A percentile compares a stretch with the other conserved stretches of the same genome.
phyloP scores from a whole-genome alignment of 2,329 filamentous ascomycete genomes.

The Phialophora verrucosa region DNA sequence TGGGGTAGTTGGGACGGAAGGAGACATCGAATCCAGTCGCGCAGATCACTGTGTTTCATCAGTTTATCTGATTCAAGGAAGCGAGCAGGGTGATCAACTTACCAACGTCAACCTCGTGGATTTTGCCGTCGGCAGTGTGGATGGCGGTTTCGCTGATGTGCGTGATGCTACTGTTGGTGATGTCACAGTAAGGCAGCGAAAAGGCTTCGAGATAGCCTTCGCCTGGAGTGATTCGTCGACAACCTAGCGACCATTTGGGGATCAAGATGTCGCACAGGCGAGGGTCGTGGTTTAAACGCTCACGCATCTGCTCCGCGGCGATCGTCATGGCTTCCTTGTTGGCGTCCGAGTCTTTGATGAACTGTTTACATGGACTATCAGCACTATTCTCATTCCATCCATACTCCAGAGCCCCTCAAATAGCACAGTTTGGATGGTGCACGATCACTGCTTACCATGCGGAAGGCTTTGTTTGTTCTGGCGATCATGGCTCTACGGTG shows the following conservation, averaged over 20 bases:
- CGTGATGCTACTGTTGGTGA: slow-evolving; percentile 44
- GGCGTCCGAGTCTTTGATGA: slow-evolving; percentile 23
- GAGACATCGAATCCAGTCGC: slow-evolving; percentile 51
- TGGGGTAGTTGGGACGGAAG: slow-evolving; percentile 44
- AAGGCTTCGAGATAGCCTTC: slow-evolving; percentile 59
- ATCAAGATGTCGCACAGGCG: slow-evolving; percentile 37
- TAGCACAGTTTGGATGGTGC: background rate
- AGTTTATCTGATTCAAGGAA: background rate
- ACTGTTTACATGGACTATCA: slow-evolving; percentile 8
- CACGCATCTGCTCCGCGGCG: slow-evolving; percentile 27
- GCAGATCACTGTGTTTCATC: slow-evolving; percentile 42
- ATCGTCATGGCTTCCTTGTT: slow-evolving; percentile 23
- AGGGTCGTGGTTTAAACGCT: slow-evolving; percentile 32
- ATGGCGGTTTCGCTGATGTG: slow-evolving; percentile 44
- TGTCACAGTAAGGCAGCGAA: slow-evolving; percentile 46
- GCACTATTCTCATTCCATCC: too few relatives aligned
- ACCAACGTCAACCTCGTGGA: slow-evolving; percentile 40
- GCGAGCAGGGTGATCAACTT: background rate
- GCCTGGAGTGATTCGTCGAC: slow-evolving; percentile 57
- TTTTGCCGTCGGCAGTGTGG: slow-evolving; percentile 21
- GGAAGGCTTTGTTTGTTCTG: slow-evolving; percentile 31
- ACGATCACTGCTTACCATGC: slow-evolving; percentile 9
- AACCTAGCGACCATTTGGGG: slow-evolving; percentile 47
- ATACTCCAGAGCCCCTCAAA: too few relatives aligned
- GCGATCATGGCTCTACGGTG: slow-evolving; percentile 45